These are phyloP conservation scores for Salix udensis DNA, from an alignment of 345 rosid genomes.

Conservation along the genomic window DNA sequence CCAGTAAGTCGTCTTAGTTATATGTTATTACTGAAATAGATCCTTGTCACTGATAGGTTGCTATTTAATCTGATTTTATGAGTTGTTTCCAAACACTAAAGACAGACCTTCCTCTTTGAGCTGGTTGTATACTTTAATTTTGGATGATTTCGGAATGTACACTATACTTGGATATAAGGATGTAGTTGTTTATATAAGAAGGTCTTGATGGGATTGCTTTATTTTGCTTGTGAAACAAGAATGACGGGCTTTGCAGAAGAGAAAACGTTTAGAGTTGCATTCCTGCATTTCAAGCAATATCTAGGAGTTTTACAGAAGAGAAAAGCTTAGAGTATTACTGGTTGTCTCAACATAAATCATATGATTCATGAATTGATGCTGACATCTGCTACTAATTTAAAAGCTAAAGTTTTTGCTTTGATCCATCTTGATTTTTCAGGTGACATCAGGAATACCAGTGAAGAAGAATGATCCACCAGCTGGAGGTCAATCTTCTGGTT, in stretches of 20 bases:
- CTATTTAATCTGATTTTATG: neutral
- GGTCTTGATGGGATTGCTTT: neutral
- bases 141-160: neutral
- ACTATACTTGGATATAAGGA: neutral
- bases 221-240: neutral
- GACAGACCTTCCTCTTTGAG: neutral
- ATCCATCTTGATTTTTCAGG: constrained; percentile 32
- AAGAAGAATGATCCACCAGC: constrained; percentile 36
- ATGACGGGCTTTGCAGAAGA: neutral
- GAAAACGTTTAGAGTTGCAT: neutral
- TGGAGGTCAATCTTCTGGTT: constrained; percentile 60
- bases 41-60: neutral
- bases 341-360: neutral
- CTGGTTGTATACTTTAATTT: neutral
- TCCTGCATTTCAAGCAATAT: neutral
- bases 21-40: neutral
- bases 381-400: neutral
- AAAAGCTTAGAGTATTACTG: neutral
- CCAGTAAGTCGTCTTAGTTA: constrained; percentile 39
- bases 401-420: neutral
- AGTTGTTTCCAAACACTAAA: neutral
- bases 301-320: neutral
- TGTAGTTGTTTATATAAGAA: neutral
- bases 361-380: neutral
- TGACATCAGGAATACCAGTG: constrained; percentile 39